Conservation (phyloP, 202 grass and related monocot species). For the Carex arenaria region DNA sequence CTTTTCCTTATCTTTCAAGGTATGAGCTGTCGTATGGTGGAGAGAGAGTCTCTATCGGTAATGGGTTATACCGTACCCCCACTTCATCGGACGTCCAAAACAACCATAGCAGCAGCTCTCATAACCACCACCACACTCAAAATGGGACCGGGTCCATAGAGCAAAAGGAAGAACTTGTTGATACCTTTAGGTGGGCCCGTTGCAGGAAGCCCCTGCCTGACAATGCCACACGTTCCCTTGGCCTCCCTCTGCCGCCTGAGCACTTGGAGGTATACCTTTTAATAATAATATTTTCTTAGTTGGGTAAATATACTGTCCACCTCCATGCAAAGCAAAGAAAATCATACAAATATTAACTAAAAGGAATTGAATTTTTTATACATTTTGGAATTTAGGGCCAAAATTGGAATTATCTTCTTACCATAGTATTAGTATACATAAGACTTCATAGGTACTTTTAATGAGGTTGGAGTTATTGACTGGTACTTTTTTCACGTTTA, state of each 20-base stretch:
- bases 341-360: not conserved
- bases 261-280: conserved; percentile 66
- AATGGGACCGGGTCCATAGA: conserved; percentile 44
- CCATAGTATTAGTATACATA: not conserved
- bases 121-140: conserved; percentile 47
- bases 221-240: conserved; percentile 44
- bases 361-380: not conserved
- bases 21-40: conserved; percentile 85
- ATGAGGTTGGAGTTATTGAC: not conserved
- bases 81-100: conserved; percentile 52
- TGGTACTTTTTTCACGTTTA: not conserved
- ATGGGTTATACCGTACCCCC: conserved; percentile 36
- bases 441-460: not conserved
- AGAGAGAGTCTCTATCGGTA: conserved; percentile 39
- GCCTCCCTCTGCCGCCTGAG: conserved; percentile 62
- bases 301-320: not conserved
- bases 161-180: too few relatives aligned
- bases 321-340: not conserved
- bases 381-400: not conserved
- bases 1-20: conserved; percentile 36
- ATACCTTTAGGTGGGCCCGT: too few relatives aligned
- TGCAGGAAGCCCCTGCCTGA: conserved; percentile 29
- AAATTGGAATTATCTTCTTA: not conserved
- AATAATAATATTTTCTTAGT: not conserved
- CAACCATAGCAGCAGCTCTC: conserved; percentile 34